A percentile compares a stretch with the other conserved stretches of the same genome.
phyloP scores from a whole-genome alignment of 2,329 filamentous ascomycete genomes.

The Cladorrhinum sp. region DNA sequence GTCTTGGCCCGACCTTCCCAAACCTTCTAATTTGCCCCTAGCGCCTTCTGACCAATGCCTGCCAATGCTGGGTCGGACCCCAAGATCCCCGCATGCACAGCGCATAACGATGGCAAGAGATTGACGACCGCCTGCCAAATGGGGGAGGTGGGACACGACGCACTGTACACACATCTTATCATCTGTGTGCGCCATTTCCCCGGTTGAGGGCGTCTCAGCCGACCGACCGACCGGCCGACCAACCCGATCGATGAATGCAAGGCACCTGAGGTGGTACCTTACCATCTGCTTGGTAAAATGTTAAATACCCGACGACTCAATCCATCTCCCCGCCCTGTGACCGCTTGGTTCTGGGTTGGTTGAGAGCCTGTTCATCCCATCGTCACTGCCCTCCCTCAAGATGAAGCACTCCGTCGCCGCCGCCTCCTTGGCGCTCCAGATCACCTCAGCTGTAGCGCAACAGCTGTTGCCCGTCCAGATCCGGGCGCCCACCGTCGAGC shows the following conservation, averaged over 20 bases:
- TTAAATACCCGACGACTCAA: not conserved
- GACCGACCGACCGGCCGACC: not conserved
- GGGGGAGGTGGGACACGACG: not conserved
- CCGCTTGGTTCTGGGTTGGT: not conserved
- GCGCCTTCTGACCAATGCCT: not conserved
- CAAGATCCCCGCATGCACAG: not conserved
- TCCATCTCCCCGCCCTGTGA: not conserved
- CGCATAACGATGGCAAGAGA: not conserved
- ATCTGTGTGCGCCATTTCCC: not conserved
- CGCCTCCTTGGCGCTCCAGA: constrained; percentile 12
- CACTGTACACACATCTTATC: not conserved
- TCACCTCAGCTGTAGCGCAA: constrained; percentile 2
- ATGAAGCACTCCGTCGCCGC: constrained; percentile 9
- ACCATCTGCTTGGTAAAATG: constrained; percentile 22
- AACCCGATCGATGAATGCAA: not conserved
- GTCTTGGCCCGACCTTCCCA: not conserved
- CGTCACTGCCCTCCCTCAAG: not conserved
- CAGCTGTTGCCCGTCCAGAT: constrained; percentile 13
- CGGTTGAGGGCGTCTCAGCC: not conserved
- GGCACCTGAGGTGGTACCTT: too few relatives aligned
- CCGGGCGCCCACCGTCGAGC: constrained; percentile 7
- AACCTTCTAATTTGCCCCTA: not conserved
- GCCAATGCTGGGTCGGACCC: not conserved
- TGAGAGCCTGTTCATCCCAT: not conserved
- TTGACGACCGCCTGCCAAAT: not conserved